These are phyloP conservation scores for Verticillium longisporum DNA, from an alignment of 2,329 filamentous ascomycete genomes.

Conservation along the genomic window DNA sequence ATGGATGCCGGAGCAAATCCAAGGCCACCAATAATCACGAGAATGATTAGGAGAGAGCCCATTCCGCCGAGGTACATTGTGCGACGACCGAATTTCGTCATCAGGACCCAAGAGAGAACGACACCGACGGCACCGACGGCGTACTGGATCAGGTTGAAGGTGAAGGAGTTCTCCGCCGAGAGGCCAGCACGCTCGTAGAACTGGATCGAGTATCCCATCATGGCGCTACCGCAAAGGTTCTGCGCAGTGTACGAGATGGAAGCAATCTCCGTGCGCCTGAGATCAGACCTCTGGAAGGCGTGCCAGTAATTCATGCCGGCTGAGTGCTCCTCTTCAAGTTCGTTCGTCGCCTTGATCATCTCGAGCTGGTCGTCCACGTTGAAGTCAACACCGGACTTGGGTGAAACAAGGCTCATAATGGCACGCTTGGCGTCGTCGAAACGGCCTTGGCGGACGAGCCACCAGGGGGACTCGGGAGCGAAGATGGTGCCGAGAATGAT, in stretches of 20 bases:
- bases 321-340: slow-evolving; percentile 35
- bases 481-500: slow-evolving; percentile 36
- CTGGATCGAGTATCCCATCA: slow-evolving; percentile 31
- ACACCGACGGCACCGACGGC: slow-evolving; percentile 45
- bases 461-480: slow-evolving; percentile 47
- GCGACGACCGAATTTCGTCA: slow-evolving; percentile 40
- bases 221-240: slow-evolving; percentile 37
- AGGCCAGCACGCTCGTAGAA: slow-evolving; percentile 36
- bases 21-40: slow-evolving; percentile 31
- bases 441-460: slow-evolving; percentile 37
- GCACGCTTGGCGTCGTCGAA: slow-evolving; percentile 31
- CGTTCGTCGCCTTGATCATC: slow-evolving; percentile 48
- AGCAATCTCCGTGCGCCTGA: slow-evolving; percentile 47
- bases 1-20: slow-evolving; percentile 21
- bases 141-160: slow-evolving; percentile 39
- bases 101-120: slow-evolving; percentile 41
- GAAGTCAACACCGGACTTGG: slow-evolving; percentile 26
- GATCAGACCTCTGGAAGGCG: slow-evolving; percentile 45
- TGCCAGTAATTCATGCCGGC: slow-evolving; percentile 38
- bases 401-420: slow-evolving; percentile 32
- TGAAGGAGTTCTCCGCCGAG: slow-evolving; percentile 33
- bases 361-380: slow-evolving; percentile 41
- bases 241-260: slow-evolving; percentile 42
- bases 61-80: slow-evolving; percentile 41
- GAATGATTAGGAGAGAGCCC: slow-evolving; percentile 28